A percentile compares a stretch with the other conserved stretches of the same genome.
Conservation (phyloP, 805 yeast genomes). For the Vanderwaltozyma tropicalis region DNA sequence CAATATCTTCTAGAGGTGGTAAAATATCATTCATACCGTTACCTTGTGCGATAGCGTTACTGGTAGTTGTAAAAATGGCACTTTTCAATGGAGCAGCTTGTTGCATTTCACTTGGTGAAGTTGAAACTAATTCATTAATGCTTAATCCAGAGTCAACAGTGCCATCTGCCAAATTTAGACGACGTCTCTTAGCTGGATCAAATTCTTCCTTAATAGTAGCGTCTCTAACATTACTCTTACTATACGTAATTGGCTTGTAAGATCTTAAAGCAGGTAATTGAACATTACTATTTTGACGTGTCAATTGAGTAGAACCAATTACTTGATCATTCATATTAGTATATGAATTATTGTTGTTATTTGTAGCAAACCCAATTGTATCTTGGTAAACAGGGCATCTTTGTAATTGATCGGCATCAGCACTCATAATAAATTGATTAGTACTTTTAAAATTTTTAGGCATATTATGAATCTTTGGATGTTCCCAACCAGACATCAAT, state of each 20-base stretch:
- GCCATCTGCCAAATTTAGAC: neutral
- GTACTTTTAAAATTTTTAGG: conserved; percentile 24
- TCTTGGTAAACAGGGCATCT: conserved; percentile 32
- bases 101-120: neutral
- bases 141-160: neutral
- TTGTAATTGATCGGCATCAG: conserved; percentile 25
- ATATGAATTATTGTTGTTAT: conserved; percentile 7
- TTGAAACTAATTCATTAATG: neutral
- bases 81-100: neutral
- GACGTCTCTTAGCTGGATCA: conserved; percentile 17
- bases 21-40: neutral
- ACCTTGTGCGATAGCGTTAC: neutral
- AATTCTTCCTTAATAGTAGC: conserved; percentile 11
- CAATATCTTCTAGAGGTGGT: conserved; percentile 1
- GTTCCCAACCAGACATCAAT: conserved; percentile 10
- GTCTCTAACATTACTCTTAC: conserved; percentile 22
- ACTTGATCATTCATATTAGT: no score
- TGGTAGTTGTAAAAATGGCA: neutral
- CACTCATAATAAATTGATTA: conserved; percentile 25
- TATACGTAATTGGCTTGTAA: conserved; percentile 27
- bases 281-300: neutral
- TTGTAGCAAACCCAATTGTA: conserved; percentile 22
- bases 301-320: neutral
- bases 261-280: conserved; percentile 25
- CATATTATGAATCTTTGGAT: conserved; percentile 21